These are phyloP conservation scores for Fusarium stilboides DNA, from an alignment of 2,329 filamentous ascomycete genomes.

Conservation along the genomic window DNA sequence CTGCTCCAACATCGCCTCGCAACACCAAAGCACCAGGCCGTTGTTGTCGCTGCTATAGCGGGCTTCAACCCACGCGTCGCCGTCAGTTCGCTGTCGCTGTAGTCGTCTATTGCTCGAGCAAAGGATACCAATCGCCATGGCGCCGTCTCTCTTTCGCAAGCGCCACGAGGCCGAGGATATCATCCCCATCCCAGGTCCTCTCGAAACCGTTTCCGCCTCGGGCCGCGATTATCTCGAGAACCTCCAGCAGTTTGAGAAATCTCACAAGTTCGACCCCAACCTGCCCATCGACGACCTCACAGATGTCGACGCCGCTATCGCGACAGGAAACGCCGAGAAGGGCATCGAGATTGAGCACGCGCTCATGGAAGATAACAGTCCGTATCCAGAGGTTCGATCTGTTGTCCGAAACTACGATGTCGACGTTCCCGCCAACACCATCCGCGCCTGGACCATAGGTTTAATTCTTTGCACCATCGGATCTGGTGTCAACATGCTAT, in stretches of 20 bases:
- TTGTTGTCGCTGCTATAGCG: slow-evolving; percentile 39
- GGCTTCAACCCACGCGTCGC: slow-evolving; percentile 42
- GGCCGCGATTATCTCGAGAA: slow-evolving; percentile 61
- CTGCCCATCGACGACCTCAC: slow-evolving; percentile 74
- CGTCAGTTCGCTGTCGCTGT: slow-evolving; percentile 35
- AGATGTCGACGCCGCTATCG: slow-evolving; percentile 71
- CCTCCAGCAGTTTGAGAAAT: slow-evolving; percentile 71
- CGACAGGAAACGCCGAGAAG: slow-evolving; percentile 69
- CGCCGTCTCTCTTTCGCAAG: slow-evolving; percentile 60
- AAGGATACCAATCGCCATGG: slow-evolving; percentile 49
- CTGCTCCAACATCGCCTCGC: slow-evolving; percentile 37
- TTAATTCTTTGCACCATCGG: slow-evolving; percentile 73
- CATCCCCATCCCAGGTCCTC: slow-evolving; percentile 59
- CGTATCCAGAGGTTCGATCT: slow-evolving; percentile 77
- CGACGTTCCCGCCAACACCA: slow-evolving; percentile 75
- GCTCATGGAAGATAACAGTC: slow-evolving; percentile 75
- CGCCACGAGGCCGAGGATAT: slow-evolving; percentile 63
- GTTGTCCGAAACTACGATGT: slow-evolving; percentile 76
- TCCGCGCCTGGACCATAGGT: slow-evolving; percentile 76
- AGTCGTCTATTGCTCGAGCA: slow-evolving; percentile 24
- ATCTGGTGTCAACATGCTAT: slow-evolving; percentile 74
- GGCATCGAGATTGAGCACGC: slow-evolving; percentile 71
- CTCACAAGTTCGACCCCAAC: slow-evolving; percentile 76
- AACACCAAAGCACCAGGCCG: slow-evolving; percentile 31
- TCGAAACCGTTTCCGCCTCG: slow-evolving; percentile 58